Conservation (phyloP, 2,329 filamentous ascomycete genomes). For the Diplocarpon mali region DNA sequence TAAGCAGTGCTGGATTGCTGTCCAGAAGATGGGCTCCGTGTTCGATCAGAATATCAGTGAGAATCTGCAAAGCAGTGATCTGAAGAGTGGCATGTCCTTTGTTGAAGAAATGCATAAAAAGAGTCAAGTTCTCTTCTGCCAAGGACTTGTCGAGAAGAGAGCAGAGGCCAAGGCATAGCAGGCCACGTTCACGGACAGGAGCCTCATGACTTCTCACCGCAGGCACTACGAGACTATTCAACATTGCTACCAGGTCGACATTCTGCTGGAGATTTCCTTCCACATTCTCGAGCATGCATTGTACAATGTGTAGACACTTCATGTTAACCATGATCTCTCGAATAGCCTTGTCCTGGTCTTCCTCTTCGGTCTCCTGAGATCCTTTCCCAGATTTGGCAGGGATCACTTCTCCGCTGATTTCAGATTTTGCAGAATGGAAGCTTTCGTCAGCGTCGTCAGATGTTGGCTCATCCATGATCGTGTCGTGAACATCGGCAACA, state of each 20-base stretch:
- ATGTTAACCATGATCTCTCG: conserved; percentile 94
- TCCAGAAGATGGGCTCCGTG: conserved; percentile 71
- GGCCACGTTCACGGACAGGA: conserved; percentile 79
- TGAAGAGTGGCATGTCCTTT: conserved; percentile 87
- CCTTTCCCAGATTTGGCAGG: conserved; percentile 33
- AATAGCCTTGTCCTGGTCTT: conserved; percentile 63
- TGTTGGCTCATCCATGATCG: conserved; percentile 61
- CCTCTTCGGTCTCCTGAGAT: conserved; percentile 45
- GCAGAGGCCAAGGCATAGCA: conserved; percentile 83
- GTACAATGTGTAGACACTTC: conserved; percentile 94
- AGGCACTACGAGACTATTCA: conserved; percentile 93
- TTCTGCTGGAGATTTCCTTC: conserved; percentile 80
- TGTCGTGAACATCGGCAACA: conserved; percentile 93
- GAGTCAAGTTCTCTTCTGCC: conserved; percentile 78
- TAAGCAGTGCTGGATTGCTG: conserved; percentile 59
- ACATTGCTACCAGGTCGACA: conserved; percentile 86
- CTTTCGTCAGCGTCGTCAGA: conserved; percentile 60
- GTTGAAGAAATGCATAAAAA: conserved; percentile 93
- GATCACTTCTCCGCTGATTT: conserved; percentile 58
- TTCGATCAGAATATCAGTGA: conserved; percentile 85
- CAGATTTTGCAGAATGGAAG: conserved; percentile 87
- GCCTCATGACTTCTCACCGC: conserved; percentile 89
- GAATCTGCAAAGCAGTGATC: conserved; percentile 79
- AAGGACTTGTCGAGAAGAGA: conserved; percentile 85
- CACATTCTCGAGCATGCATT: conserved; percentile 95